phyloP scores from a whole-genome alignment of 2,329 filamentous ascomycete species.

The Akanthomyces dipterigenus region DNA sequence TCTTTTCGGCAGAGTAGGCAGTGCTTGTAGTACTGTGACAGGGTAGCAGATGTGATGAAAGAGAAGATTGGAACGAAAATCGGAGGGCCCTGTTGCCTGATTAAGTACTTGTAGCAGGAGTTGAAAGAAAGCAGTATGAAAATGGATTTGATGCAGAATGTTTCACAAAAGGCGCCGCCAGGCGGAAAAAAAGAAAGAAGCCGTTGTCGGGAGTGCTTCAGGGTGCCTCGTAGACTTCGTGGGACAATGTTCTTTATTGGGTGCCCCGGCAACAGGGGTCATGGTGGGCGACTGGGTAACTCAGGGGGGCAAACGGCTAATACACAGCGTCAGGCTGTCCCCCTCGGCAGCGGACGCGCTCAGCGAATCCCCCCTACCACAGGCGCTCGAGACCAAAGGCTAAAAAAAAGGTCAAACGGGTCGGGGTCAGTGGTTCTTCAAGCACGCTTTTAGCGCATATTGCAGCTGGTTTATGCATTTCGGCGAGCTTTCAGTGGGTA shows the following conservation, averaged over 20 bases:
- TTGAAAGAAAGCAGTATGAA: not conserved
- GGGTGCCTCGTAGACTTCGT: not conserved
- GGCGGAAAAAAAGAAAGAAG: not conserved
- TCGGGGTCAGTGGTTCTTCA: not conserved
- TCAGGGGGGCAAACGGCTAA: conserved; percentile 1
- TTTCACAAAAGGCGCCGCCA: not conserved
- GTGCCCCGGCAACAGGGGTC: conserved; percentile 7
- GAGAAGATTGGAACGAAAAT: not conserved
- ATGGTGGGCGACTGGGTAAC: not conserved
- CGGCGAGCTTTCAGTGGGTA: not conserved
- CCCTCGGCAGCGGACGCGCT: no score
- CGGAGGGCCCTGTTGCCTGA: not conserved
- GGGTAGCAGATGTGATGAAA: not conserved
- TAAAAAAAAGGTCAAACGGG: not conserved
- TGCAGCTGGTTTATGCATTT: not conserved
- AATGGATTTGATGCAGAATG: not conserved
- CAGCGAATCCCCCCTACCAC: not conserved
- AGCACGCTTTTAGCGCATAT: not conserved
- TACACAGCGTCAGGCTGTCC: not conserved
- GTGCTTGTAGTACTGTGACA: not conserved
- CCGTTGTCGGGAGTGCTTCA: not conserved
- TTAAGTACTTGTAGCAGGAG: not conserved
- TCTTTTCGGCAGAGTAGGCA: not conserved
- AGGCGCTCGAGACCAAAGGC: not conserved
- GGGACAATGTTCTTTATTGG: conserved; percentile 4